A percentile compares a stretch with the other conserved stretches of the same genome.
Evolutionary conservation across 331 rosid species (phyloP).

Genomic region (Cydonia oblonga): DNA sequence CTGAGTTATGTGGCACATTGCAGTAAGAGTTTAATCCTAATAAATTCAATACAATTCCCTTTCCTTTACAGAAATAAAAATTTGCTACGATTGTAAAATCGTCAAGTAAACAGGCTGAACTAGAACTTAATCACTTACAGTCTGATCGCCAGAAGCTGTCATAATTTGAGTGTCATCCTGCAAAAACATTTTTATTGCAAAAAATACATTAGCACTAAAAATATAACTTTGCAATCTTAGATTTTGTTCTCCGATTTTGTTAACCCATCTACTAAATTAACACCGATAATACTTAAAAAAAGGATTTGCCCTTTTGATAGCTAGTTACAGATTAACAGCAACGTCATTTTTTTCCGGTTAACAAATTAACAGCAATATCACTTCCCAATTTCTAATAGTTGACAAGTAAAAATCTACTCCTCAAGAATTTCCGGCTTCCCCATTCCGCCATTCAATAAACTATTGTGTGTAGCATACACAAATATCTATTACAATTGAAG

Average conservation of each 20-base stretch:
- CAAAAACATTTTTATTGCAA: background rate
- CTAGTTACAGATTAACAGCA: background rate
- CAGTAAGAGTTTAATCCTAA: background rate
- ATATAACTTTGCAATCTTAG: background rate
- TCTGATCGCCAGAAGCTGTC: constrained; percentile 95
- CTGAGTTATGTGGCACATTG: background rate
- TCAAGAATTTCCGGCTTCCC: background rate
- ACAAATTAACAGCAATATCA: background rate
- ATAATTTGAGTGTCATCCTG: constrained; percentile 73
- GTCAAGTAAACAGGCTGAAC: background rate
- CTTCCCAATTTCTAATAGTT: background rate
- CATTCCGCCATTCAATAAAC: background rate
- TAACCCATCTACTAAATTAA: background rate
- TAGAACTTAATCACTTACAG: constrained; percentile 39
- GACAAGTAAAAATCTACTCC: background rate
- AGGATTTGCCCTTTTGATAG: background rate
- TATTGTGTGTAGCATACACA: background rate
- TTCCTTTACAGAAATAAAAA: background rate
- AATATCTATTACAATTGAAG: background rate
- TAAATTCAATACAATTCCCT: background rate
- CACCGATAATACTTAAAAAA: background rate
- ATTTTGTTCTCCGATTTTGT: background rate
- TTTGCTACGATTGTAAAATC: background rate
- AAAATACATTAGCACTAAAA: background rate
- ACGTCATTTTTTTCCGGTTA: too few species aligned